Percentiles rank a stretch among this genome's conserved stretches.
Conservation (phyloP, 441 rosid genomes). For the Capsella rubella region DNA sequence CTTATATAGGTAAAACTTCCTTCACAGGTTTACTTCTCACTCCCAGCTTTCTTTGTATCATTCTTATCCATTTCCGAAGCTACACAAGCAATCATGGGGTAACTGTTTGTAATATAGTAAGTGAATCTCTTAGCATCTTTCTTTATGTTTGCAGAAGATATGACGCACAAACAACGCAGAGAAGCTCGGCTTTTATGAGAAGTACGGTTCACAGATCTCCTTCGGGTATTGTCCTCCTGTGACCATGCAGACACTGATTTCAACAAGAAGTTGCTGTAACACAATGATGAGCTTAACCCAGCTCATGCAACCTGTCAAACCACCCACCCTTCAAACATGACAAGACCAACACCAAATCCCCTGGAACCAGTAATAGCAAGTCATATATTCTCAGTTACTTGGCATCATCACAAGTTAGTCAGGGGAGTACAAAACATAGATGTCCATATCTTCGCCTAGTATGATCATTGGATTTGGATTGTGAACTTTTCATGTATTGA, state of each 20-base stretch:
- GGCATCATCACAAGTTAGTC: background rate
- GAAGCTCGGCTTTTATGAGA: background rate
- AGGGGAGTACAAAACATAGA: background rate
- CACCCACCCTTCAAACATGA: background rate
- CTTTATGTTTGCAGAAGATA: background rate
- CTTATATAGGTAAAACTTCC: background rate
- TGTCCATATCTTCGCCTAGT: background rate
- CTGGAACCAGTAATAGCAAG: background rate
- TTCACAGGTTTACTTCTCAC: slow-evolving; percentile 9
- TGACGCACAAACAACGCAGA: background rate
- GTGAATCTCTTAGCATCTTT: background rate
- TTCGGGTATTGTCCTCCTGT: background rate
- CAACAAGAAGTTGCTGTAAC: background rate
- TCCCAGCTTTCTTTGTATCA: background rate
- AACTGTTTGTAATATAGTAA: background rate
- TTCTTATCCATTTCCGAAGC: background rate
- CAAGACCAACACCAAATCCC: slow-evolving; percentile 12
- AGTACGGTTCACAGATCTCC: background rate
- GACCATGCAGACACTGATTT: background rate
- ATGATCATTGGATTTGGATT: too few relatives aligned
- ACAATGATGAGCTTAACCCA: background rate
- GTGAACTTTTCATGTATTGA: background rate
- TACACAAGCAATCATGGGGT: background rate
- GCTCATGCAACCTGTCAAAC: slow-evolving; percentile 2
- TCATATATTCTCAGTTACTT: background rate